Evolutionary conservation across 129 eudicot genomes (phyloP).

Genomic region (Oenanthe sinensis): DNA sequence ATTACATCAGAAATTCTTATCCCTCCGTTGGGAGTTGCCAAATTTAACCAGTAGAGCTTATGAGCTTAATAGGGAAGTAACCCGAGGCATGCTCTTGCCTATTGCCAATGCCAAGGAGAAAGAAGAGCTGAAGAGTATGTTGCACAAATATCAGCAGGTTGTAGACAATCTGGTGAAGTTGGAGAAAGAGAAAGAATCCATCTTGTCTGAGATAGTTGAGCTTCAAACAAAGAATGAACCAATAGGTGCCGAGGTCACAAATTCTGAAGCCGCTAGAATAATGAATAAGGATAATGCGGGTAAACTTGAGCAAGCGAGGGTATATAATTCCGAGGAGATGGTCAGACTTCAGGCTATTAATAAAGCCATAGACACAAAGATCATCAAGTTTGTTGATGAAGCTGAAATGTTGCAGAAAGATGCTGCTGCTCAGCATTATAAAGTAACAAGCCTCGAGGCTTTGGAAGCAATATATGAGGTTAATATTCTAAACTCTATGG

Average conservation of each 20-base stretch:
- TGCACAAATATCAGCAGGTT: background rate
- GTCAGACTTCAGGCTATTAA: background rate
- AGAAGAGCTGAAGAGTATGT: background rate
- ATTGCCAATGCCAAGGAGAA: conserved; percentile 7
- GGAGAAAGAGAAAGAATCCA: background rate
- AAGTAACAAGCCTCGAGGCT: conserved; percentile 8
- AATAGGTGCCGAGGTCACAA: background rate
- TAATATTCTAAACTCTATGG: conserved; percentile 1
- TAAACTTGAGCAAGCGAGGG: background rate
- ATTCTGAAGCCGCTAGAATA: background rate
- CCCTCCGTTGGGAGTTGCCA: conserved; percentile 9
- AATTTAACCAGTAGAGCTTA: conserved; percentile 6
- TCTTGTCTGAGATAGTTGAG: background rate
- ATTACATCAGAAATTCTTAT: conserved; percentile 5
- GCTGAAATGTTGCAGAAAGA: conserved; percentile 5
- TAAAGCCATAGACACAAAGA: background rate
- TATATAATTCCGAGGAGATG: background rate
- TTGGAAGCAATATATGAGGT: conserved; percentile 2
- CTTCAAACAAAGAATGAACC: background rate
- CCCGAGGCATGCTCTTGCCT: conserved; percentile 6
- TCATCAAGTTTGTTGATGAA: background rate
- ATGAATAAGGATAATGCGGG: background rate
- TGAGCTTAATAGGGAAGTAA: background rate
- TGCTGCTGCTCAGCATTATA: conserved; percentile 10
- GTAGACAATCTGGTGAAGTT: background rate